Evolutionary conservation across 2,329 filamentous ascomycete species (phyloP), one percentile per base, ranked within the genome.

Genomic region (Lachnellula suecica): DNA sequence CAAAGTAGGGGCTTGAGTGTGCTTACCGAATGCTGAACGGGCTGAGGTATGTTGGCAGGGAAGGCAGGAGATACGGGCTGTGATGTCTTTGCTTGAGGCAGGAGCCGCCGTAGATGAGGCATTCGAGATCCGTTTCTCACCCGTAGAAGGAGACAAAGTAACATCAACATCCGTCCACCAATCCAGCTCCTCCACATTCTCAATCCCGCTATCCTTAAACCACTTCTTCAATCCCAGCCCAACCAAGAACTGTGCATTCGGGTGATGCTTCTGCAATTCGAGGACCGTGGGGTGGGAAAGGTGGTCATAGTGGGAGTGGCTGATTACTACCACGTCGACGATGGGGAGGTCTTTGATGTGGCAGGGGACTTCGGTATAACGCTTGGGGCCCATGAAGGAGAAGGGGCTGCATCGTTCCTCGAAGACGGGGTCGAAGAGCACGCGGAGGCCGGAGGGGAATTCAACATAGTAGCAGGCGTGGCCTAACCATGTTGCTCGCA

Each of bases 351-450:
- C 89, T 44, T 80, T 77, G 56, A 95, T 81, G 52, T 84, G 71
- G 69, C 90, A 95, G 0, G 91, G 88, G 53, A 78, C 78, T 15
- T 84, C 78, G 0, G 91, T 95, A 71, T 82, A 95, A 45, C 92
- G 79, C 70, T 87, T 88, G 2, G 91, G 87, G 0, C 82, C 82
- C 48, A 87, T 64, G 61, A 84, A 84, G 38, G 75, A 77, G 59
- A 92, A 75, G 0, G 91, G 92, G 22, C 87, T 85, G 72, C 91
- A 96, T 63, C 89, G 83, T 57, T 90, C 83, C 66, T 91, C 89
- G 60, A 96, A 95, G 24, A 96, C 91, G 1, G 92, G 91, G 65
- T 96, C 92, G 68, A 96, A 96, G 4, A 97, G 81, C 2, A 94
- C 45, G 20, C 51, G 51, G 7, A 53, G 23, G 23, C 51, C 51